Percentiles rank a stretch among this genome's conserved stretches.
Evolutionary conservation across 2,329 filamentous ascomycete genomes (phyloP).

Genomic region (Aspergillus novofumigatus): DNA sequence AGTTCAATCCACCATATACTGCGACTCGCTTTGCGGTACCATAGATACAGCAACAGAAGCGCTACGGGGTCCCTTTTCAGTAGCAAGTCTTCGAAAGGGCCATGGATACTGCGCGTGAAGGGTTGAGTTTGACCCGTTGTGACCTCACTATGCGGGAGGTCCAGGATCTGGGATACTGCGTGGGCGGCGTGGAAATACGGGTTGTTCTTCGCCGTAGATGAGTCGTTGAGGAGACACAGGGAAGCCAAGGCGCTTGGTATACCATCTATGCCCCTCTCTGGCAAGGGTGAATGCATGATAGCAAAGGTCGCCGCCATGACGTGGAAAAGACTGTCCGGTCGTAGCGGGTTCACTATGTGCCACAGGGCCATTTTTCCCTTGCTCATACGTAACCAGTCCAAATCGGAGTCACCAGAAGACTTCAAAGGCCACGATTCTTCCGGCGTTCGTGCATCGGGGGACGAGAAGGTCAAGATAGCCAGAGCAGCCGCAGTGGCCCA

Average conservation of each 20-base stretch:
- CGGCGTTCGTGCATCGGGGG: slow-evolving; percentile 37
- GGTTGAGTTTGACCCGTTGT: slow-evolving; percentile 23
- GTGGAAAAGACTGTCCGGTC: slow-evolving; percentile 47
- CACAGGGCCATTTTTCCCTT: slow-evolving; percentile 55
- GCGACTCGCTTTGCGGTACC: slow-evolving; percentile 40
- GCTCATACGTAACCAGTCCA: slow-evolving; percentile 57
- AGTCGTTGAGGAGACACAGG: slow-evolving; percentile 21
- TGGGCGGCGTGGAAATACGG: slow-evolving; percentile 40
- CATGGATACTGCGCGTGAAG: slow-evolving; percentile 34
- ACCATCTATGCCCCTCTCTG: slow-evolving; percentile 17
- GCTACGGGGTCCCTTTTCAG: slow-evolving; percentile 34
- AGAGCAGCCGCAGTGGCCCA: slow-evolving; percentile 47
- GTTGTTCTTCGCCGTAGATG: slow-evolving; percentile 33
- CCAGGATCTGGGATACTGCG: slow-evolving; percentile 29
- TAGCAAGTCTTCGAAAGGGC: slow-evolving; percentile 32
- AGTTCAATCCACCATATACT: slow-evolving; percentile 45
- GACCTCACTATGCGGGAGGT: slow-evolving; percentile 24
- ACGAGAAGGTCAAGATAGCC: slow-evolving; percentile 39
- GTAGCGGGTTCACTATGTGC: slow-evolving; percentile 47
- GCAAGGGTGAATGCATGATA: slow-evolving; percentile 34
- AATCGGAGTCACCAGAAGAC: slow-evolving; percentile 38
- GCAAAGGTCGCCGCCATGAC: slow-evolving; percentile 30
- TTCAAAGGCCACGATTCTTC: slow-evolving; percentile 56
- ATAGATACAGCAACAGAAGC: slow-evolving; percentile 41
- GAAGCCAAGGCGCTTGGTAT: slow-evolving; percentile 18